Evolutionary conservation across 768 basidiomycete species (phyloP).

Genomic region (Lentinula guzmanii): DNA sequence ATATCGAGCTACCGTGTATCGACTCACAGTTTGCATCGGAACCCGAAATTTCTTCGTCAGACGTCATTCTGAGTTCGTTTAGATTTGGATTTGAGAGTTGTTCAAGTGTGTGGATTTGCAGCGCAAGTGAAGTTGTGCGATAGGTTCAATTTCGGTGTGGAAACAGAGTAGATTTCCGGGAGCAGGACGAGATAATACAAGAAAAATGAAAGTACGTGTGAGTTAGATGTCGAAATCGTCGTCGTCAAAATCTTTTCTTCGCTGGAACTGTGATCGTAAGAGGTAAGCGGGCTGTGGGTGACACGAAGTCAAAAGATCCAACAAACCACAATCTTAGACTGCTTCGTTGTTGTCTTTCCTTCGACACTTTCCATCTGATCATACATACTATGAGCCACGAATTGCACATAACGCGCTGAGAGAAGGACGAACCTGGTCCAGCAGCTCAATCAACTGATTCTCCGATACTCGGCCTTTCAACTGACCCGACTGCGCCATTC

Average conservation of each 20-base stretch:
- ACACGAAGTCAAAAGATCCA: slow-evolving; percentile 5
- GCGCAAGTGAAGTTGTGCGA: neutral
- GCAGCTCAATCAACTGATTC: slow-evolving; percentile 73
- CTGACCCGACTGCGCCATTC: slow-evolving; percentile 84
- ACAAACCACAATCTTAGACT: slow-evolving; percentile 52
- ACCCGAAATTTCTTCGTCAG: neutral
- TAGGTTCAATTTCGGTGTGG: neutral
- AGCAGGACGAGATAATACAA: neutral
- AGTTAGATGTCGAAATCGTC: slow-evolving; percentile 57
- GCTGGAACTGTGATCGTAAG: slow-evolving; percentile 42
- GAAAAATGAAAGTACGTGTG: neutral
- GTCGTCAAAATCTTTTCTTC: slow-evolving; percentile 61
- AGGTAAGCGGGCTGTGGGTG: neutral
- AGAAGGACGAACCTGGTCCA: slow-evolving; percentile 66
- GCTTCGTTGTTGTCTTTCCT: slow-evolving; percentile 42
- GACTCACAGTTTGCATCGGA: neutral
- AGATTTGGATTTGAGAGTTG: neutral
- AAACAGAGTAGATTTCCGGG: neutral
- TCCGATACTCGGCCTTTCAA: slow-evolving; percentile 73
- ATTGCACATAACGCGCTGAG: neutral
- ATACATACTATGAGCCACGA: neutral
- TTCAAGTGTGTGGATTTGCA: neutral
- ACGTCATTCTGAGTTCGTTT: neutral
- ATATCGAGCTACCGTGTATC: neutral
- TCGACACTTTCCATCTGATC: slow-evolving; percentile 51